A percentile compares a stretch with the other conserved stretches of the same genome.
These are phyloP conservation scores for Arthrobotrys sphaeroides DNA, from an alignment of 2,329 filamentous ascomycete genomes.

Conservation along the genomic window DNA sequence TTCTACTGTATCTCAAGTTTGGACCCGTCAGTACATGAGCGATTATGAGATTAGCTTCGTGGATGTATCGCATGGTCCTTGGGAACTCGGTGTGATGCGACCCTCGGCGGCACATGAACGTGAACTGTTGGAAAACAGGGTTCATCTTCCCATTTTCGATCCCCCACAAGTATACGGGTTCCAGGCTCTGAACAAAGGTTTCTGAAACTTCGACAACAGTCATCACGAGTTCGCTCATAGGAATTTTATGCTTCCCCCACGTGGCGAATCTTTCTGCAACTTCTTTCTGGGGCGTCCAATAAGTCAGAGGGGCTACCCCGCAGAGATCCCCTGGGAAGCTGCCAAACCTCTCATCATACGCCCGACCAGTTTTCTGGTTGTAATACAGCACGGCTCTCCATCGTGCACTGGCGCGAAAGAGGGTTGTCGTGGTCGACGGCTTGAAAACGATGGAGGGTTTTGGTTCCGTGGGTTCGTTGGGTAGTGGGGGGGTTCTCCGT, in stretches of 20 bases:
- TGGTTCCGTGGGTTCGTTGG: too few relatives aligned
- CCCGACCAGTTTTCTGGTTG: background rate
- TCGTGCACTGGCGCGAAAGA: background rate
- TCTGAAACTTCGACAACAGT: background rate
- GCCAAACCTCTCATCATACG: background rate
- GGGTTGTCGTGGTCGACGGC: background rate
- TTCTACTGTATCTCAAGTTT: background rate
- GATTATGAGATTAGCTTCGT: background rate
- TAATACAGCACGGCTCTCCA: background rate
- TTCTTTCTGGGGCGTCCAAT: slow-evolving; percentile 16
- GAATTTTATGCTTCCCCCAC: background rate
- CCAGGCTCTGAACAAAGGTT: background rate
- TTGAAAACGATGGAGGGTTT: too few relatives aligned
- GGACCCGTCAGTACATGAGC: background rate
- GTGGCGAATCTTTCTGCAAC: background rate
- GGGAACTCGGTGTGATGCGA: background rate
- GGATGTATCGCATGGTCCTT: background rate
- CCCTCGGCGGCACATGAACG: background rate
- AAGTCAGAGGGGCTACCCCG: background rate
- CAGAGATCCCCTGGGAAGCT: background rate
- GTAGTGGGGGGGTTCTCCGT: too few relatives aligned
- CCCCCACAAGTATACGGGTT: background rate
- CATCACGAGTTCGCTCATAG: background rate
- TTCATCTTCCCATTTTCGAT: background rate
- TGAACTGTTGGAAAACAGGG: background rate